Base-by-base conservation (phyloP, 768 basidiomycete species). In the Amanita pseudoporphyria region DNA sequence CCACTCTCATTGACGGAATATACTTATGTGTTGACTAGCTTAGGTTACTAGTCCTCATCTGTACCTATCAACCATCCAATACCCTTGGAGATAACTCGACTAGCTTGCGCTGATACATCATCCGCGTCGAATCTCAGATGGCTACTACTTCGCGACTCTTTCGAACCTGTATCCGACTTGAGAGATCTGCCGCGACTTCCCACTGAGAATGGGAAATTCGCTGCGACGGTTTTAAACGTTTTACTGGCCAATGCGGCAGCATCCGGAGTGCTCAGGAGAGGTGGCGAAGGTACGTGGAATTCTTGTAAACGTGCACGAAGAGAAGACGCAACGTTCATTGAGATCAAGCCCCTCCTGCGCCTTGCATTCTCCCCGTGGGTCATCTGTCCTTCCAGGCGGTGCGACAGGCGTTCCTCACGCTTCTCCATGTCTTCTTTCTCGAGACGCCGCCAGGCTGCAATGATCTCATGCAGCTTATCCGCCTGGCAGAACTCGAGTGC, bases 31-130 rank as follows among this genome's bases (percentile, higher is more conserved):
- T n/a, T n/a, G 32, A 38, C 41, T 22, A 50, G 43, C 36, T n/a
- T 14, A 54, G 10, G n/a, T 49, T 60, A 61, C 54, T 56, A 55
- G 56, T 67, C 62, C 42, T 81, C 84, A 53, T 93, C 92, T 10
- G 82, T 87, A 36, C 95, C 95, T 51, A 98, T 82, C 24, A 98
- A 71, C 95, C 95, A 98, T 24, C 94, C 94, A 46, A 98, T 89
- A 6, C 95, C 95, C 59, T 85, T 84, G 32, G 89, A 87, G 36
- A 98, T 64, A 3, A 81, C 89, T 28, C 83, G 75, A 43, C 81
- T 79, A 2, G 90, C 90, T 57, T 84, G 82, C n/a, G 76, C 63
- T 16, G 82, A 79, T 36, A 87, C 81, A 47, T 85, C 84, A 14
- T 76, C 79, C 33, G 69, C 69, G 45, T 76, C 76, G 52, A 65